Percentiles rank a stretch among this genome's conserved stretches.
These are phyloP conservation scores for Mucor mucedo DNA, from an alignment of 371 early-diverging fungal genomes.

Conservation along the genomic window DNA sequence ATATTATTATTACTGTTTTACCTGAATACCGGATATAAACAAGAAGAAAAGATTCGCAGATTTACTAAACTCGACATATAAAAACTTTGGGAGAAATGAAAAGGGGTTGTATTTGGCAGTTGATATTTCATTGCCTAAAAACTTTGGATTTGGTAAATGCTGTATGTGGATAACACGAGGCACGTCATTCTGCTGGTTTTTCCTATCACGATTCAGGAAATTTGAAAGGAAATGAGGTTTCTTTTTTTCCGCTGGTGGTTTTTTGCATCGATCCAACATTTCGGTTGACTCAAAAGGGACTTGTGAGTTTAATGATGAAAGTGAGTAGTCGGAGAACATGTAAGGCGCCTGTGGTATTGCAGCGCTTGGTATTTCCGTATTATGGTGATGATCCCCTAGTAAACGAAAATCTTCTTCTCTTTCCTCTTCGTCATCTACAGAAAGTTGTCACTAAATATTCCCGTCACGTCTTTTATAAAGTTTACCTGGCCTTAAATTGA, in stretches of 20 bases:
- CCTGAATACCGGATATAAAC: conserved; percentile 81
- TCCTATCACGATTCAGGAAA: background rate
- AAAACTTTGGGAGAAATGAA: conserved; percentile 87
- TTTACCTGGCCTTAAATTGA: conserved; percentile 6
- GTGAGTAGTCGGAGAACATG: conserved; percentile 10
- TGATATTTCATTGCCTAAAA: conserved; percentile 71
- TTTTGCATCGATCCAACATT: conserved; percentile 9
- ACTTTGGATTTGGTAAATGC: conserved; percentile 69
- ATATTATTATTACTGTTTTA: conserved; percentile 18
- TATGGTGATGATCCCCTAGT: conserved; percentile 4
- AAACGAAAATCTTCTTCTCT: conserved; percentile 13
- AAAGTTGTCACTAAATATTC: background rate
- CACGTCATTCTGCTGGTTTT: conserved; percentile 9
- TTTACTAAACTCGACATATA: conserved; percentile 89
- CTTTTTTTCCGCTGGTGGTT: background rate
- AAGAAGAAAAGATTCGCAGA: conserved; percentile 92
- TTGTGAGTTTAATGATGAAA: conserved; percentile 7
- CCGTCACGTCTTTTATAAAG: too few species aligned
- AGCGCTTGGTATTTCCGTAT: background rate
- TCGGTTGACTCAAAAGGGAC: conserved; percentile 15
- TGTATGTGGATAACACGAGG: conserved; percentile 78
- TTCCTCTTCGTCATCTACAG: background rate
- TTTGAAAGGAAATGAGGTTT: background rate
- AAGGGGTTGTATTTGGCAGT: conserved; percentile 85
- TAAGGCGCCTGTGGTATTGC: conserved; percentile 4